Evolutionary conservation across 1,139 yeast species (phyloP).

Genomic region (Pichia sp.): DNA sequence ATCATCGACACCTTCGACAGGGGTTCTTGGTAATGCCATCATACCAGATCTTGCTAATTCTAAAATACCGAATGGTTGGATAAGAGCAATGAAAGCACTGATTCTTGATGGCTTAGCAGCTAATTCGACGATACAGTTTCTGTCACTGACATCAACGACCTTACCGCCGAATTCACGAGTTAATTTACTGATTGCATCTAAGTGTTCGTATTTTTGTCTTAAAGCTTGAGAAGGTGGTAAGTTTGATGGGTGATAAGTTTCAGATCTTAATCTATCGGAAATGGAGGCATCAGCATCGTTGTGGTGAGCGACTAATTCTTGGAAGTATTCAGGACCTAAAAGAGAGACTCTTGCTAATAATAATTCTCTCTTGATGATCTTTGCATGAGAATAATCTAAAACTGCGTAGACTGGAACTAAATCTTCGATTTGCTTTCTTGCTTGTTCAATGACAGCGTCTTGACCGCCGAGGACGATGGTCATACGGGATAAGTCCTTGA

Average conservation of each 20-base stretch:
- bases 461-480: constrained; percentile 93
- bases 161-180: constrained; percentile 90
- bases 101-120: constrained; percentile 93
- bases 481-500: constrained; percentile 93
- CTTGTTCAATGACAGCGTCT: constrained; percentile 96
- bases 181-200: constrained; percentile 78
- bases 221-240: constrained; percentile 89
- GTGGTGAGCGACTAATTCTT: constrained; percentile 90
- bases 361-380: constrained; percentile 87
- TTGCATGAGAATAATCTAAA: constrained; percentile 86
- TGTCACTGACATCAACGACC: constrained; percentile 87
- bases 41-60: constrained; percentile 98
- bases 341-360: constrained; percentile 88
- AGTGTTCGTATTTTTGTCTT: constrained; percentile 89
- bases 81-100: constrained; percentile 78
- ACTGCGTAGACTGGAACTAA: constrained; percentile 98
- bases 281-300: constrained; percentile 49
- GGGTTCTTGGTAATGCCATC: constrained; percentile 98
- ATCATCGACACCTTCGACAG: constrained; percentile 51
- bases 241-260: constrained; percentile 82
- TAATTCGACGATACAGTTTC: constrained; percentile 92
- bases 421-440: constrained; percentile 98
- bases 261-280: constrained; percentile 44
- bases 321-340: constrained; percentile 96
- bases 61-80: constrained; percentile 94